Evolutionary conservation across 805 yeast species (phyloP).

Genomic region (Zygosaccharomyces bailii): DNA sequence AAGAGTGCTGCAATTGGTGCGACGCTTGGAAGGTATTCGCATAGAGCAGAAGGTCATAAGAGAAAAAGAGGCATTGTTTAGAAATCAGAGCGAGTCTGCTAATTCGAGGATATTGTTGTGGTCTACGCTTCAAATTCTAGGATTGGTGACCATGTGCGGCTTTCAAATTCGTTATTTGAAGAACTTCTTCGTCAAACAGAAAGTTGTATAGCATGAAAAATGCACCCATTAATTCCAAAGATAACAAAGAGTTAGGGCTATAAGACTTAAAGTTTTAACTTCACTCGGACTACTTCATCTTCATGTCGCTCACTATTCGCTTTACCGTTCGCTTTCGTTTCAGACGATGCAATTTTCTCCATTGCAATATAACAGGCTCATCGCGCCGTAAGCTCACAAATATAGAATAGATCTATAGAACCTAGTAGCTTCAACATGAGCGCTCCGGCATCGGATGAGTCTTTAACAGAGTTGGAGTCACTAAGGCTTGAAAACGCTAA

Average conservation of each 20-base stretch:
- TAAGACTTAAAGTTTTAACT: background rate
- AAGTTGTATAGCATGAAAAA: constrained; percentile 51
- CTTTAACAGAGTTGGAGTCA: constrained; percentile 23
- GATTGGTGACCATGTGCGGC: constrained; percentile 63
- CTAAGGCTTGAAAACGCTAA: constrained; percentile 30
- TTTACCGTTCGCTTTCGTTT: background rate
- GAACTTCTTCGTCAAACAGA: constrained; percentile 81
- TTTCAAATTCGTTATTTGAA: constrained; percentile 78
- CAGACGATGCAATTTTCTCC: background rate
- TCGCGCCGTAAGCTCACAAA: too few relatives aligned
- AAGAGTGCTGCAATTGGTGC: constrained; percentile 53
- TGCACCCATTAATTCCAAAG: too few relatives aligned
- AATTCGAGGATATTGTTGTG: constrained; percentile 69
- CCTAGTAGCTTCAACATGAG: background rate
- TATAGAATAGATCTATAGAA: too few relatives aligned
- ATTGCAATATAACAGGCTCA: background rate
- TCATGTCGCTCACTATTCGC: too few relatives aligned
- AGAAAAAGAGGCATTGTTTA: constrained; percentile 68
- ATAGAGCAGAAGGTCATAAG: constrained; percentile 63
- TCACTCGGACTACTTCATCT: background rate
- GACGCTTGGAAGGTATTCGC: constrained; percentile 55
- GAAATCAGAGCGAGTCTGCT: constrained; percentile 73
- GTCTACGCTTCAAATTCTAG: constrained; percentile 69
- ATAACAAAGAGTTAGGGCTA: too few relatives aligned
- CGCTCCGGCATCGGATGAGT: constrained; percentile 10